Evolutionary conservation across 306 rosid genomes (phyloP).

Genomic region (Glycine soja): DNA sequence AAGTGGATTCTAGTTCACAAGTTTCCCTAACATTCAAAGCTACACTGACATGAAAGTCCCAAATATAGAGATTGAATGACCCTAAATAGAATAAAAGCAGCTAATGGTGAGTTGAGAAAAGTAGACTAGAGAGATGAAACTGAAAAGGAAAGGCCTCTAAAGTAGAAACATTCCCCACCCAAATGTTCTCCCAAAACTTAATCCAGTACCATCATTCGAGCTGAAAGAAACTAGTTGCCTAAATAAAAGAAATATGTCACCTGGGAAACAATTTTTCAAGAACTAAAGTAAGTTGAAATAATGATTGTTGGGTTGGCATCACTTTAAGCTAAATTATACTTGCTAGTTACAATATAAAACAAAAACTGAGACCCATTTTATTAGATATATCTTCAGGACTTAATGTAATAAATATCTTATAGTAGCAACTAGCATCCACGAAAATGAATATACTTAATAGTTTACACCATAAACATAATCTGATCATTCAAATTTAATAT

Average conservation of each 20-base stretch:
- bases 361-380: slow-evolving; percentile 13
- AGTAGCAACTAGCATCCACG: slow-evolving; percentile 3
- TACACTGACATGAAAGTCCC: slow-evolving; percentile 6
- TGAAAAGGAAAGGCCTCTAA: slow-evolving; percentile 19
- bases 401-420: neutral
- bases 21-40: slow-evolving; percentile 28
- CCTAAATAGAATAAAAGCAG: slow-evolving; percentile 19
- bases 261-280: neutral
- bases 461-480: slow-evolving; percentile 11
- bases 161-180: neutral
- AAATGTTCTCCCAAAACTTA: neutral
- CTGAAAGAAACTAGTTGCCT: slow-evolving; percentile 6
- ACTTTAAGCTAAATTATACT: slow-evolving; percentile 10
- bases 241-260: slow-evolving; percentile 19
- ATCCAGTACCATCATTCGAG: slow-evolving; percentile 11
- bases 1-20: neutral
- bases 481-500: slow-evolving; percentile 23
- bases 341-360: slow-evolving; percentile 7
- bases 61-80: slow-evolving; percentile 11
- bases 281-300: slow-evolving; percentile 12
- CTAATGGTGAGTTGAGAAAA: slow-evolving; percentile 6
- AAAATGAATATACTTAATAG: slow-evolving; percentile 18
- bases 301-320: slow-evolving; percentile 5
- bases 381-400: slow-evolving; percentile 15
- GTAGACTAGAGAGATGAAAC: slow-evolving; percentile 1